Evolutionary conservation across 225 moss, liverwort and hornwort species (phyloP), one percentile per base, ranked within the genome.

Genomic region (Marchantia paleacea): DNA sequence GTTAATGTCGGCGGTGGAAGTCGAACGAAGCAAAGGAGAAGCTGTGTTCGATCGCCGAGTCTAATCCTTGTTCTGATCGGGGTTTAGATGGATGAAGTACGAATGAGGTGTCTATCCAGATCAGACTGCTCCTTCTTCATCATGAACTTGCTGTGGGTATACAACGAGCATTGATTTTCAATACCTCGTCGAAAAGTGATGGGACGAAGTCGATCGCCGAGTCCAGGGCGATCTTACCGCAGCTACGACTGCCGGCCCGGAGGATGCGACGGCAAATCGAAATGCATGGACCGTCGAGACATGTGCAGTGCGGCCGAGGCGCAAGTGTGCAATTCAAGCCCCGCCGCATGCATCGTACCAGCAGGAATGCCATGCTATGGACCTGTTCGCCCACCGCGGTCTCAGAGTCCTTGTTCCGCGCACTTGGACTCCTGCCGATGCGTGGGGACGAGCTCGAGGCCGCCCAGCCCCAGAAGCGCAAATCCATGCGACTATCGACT

Each of bases 231-330:
- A 8, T 19, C 53, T 30, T 79, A 70, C 20, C 69, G 28, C 0
- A 30, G 19, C 19, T 87, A 87, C 63, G 87, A 87, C 69, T 87
- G 87, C 84, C 72, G 84, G 65, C 87, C 87, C 7, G 73, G 78
- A 69, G 87, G 84, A 24, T 57, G 70, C 30, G 73, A 82, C 80
- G 87, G 84, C 11, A 69, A 85, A 55, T 84, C 84, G 3, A 84
- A 82, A 31, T 54, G 28, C 5, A 80, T 72, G 39, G 69, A 76
- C 29, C 30, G 64, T 24, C 69, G 73, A 68, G 25, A 22, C 12
- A 62, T 39, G 61, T 84, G 81, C 26, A 64, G 79, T 30, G 53
- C 39, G 39, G 22, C 87, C 25, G 84, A 87, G 39, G 49, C 49
- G 7, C 57, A 79, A 49, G 75, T 76, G 0, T 29, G 72, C 24